Percentiles rank a stretch among this genome's conserved stretches.
Evolutionary conservation across 139 green algal genomes (phyloP).

Genomic region (Chlorella ohadii): DNA sequence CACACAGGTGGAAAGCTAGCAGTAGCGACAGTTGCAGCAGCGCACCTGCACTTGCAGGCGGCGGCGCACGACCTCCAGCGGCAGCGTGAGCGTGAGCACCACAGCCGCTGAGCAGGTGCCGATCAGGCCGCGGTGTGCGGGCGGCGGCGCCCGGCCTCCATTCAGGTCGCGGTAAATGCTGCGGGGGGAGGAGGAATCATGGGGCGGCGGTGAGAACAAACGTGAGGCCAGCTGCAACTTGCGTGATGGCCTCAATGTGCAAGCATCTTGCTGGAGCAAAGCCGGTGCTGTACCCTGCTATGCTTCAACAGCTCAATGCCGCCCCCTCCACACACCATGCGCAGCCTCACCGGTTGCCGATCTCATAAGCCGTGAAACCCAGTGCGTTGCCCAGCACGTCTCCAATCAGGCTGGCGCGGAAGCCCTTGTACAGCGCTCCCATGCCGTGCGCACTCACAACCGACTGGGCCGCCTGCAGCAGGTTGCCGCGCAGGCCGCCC

Average conservation of each 20-base stretch:
- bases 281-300: too few relatives aligned
- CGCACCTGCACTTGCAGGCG: constrained; percentile 33
- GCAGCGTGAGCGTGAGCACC: constrained; percentile 39
- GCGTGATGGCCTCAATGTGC: too few relatives aligned
- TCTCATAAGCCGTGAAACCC: constrained; percentile 27
- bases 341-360: background rate
- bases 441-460: constrained; percentile 18
- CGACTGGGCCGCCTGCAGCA: background rate
- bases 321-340: too few relatives aligned
- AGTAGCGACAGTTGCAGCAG: background rate
- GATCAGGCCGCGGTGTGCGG: constrained; percentile 17
- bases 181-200: too few relatives aligned
- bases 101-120: constrained; percentile 26
- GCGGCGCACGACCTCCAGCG: constrained; percentile 38
- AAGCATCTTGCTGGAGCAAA: too few relatives aligned
- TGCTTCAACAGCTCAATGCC: too few relatives aligned
- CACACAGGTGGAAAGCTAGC: too few relatives aligned
- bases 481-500: constrained; percentile 32
- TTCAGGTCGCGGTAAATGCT: constrained; percentile 3
- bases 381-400: constrained; percentile 37
- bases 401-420: constrained; percentile 27
- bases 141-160: background rate
- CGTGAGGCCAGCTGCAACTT: too few relatives aligned
- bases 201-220: too few relatives aligned
- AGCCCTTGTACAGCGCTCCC: constrained; percentile 34